Base-by-base conservation (phyloP, 163 green algal genomes). In the Trebouxiophyceae sp. region DNA sequence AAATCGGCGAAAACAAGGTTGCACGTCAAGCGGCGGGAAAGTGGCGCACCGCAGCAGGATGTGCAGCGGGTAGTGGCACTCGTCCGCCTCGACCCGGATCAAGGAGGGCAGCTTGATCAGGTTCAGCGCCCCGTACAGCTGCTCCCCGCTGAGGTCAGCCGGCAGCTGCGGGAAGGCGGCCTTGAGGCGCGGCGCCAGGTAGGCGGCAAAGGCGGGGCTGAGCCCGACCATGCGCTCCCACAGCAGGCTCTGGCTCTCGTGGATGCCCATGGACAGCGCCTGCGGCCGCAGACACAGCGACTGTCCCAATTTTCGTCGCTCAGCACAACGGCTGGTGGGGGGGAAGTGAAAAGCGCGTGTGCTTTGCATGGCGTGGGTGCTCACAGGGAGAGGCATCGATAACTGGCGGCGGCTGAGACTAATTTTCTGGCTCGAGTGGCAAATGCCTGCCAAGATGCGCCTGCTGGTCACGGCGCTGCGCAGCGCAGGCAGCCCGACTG, bases 211-310 rank as follows among this genome's bases (percentile, higher is more conserved):
- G 33, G 75, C 67, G 12, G 29, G 46, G 24, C 54, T 63, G 26
- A 91, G 81, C 0, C 62, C 89, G 12, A 97, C 90, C 80, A 91
- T 88, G 57, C 89, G 78, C 79, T 97, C 91, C 91, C 90, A 96
- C 45, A 97, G 77, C 47, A 96, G 77, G 16, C 33, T 79, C 71
- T 96, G 89, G 67, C 70, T 87, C 77, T 97, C 91, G 67, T 97
- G 91, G 8, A 96, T 70, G 8, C 87, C 91, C 86, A 96, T 94
- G 59, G 70, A 84, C n/a, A 89, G 75, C 1, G 88, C 84, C 39
- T 65, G 70, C 5, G 26, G 26, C 46, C 30, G 23, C 22, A 59
- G 7, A 26, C 12, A 50, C 12, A n/a, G 12, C 8, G 39, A 50
- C 39, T 16, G 8, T 8, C 8, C 39, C 39, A 50, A 8, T 50